Evolutionary conservation across 192 early-diverging fungal species (phyloP).

Genomic region (Backusella sp.): DNA sequence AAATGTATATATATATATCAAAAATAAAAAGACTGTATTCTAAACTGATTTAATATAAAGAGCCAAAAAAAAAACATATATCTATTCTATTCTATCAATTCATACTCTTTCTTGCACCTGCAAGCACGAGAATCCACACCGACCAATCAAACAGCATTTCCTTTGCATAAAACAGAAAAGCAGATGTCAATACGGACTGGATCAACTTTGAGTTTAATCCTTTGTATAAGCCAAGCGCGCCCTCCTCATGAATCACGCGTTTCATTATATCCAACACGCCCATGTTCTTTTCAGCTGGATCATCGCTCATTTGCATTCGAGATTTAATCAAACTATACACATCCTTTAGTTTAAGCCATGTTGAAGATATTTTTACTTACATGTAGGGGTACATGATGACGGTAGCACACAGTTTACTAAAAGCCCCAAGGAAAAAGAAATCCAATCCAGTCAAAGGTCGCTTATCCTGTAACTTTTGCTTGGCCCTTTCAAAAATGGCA

Average conservation of each 20-base stretch:
- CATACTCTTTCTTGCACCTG: conserved; percentile 17
- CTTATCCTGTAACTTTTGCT: conserved; percentile 49
- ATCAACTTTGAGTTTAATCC: conserved; percentile 92
- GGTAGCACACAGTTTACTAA: conserved; percentile 91
- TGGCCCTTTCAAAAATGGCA: conserved; percentile 92
- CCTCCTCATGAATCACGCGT: conserved; percentile 51
- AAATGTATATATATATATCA: too few species aligned
- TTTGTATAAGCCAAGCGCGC: conserved; percentile 78
- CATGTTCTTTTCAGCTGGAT: background rate
- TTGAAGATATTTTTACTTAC: conserved; percentile 34
- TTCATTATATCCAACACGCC: background rate
- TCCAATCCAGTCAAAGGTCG: conserved; percentile 67
- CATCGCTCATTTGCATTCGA: conserved; percentile 14
- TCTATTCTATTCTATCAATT: background rate
- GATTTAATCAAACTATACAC: background rate
- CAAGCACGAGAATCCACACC: conserved; percentile 40
- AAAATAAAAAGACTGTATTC: too few species aligned
- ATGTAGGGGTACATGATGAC: conserved; percentile 96
- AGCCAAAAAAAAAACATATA: background rate
- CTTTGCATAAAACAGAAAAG: conserved; percentile 92
- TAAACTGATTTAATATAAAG: too few species aligned
- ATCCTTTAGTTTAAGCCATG: background rate
- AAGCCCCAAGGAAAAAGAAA: conserved; percentile 91
- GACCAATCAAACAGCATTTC: conserved; percentile 68
- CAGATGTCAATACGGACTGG: conserved; percentile 88